phyloP scores from a whole-genome alignment of 176 grass and related monocot species.

The Poa pratensis region DNA sequence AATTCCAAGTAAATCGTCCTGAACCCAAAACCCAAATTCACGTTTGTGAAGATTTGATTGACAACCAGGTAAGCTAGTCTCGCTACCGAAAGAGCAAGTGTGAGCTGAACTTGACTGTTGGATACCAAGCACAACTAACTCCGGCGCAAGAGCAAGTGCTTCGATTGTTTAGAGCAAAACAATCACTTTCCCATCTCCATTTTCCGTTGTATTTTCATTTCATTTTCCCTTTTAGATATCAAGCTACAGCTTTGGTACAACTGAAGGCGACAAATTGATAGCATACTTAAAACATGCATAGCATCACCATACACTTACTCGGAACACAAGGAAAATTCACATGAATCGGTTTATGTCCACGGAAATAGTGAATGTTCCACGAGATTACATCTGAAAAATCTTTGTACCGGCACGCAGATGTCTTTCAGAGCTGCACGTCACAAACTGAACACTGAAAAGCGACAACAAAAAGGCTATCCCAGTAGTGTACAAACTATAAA shows the following conservation, averaged over 20 bases:
- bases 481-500: neutral
- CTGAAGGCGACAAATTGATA: neutral
- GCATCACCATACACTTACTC: neutral
- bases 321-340: neutral
- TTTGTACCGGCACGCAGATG: neutral
- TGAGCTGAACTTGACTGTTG: too few relatives aligned
- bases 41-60: too few relatives aligned
- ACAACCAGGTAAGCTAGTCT: too few relatives aligned
- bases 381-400: neutral
- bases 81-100: too few relatives aligned
- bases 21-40: too few relatives aligned
- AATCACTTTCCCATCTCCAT: too few relatives aligned
- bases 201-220: too few relatives aligned
- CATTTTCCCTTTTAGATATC: too few relatives aligned
- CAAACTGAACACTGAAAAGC: neutral
- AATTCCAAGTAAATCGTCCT: too few relatives aligned
- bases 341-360: neutral
- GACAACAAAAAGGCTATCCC: neutral
- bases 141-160: too few relatives aligned
- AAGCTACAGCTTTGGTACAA: neutral
- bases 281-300: neutral
- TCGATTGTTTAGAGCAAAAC: too few relatives aligned
- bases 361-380: neutral
- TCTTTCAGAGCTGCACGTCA: neutral
- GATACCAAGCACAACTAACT: too few relatives aligned